Evolutionary conservation across 2,329 filamentous ascomycete species (phyloP), one percentile per base, ranked within the genome.

Genomic region (Cladosporium oxysporum): DNA sequence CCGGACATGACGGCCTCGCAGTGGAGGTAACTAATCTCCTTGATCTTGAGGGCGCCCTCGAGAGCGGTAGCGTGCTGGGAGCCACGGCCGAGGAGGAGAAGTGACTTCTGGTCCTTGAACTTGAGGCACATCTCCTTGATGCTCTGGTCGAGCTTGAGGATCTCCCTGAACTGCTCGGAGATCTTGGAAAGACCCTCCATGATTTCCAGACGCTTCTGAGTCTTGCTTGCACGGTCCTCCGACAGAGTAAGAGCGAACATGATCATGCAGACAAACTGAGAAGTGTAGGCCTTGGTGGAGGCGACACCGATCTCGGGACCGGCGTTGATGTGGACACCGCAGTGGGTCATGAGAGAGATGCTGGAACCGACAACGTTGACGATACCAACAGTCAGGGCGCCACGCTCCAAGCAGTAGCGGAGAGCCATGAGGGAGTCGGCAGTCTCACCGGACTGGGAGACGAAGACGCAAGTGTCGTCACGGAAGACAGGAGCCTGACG

Each of bases 1-100:
- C 95, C 95, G 70, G 95, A 98, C 95, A 99, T 99, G 84, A 99
- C 95, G 74, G 95, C 95, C 84, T 99, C 95, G 81, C 95, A 99
- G 82, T 99, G 95, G 67, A 99, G 91, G 82, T 99, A 99, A 21
- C 94, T 98, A 76, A 99, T 99, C 83, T 99, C 95, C 88, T 99
- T 99, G 82, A 99, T 99, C 87, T 99, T 99, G 73, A 99, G 86
- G 59, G 95, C 95, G 82, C 87, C 95, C 85, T 99, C 95, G 26
- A 99, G 88, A 65, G 95, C 95, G 74, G 95, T 99, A 67, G 94
- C 93, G 84, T 93, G 97, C 83, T 99, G 95, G 78, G 92, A 92
- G 73, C 95, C 95, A 84, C 95, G 91, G 68, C 95, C 95, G 68
- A 99, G 87, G 64, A 99, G 88, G 69, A 99, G 85, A 75, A 99